Conservation (phyloP, 2,329 filamentous ascomycete species). For the Cercospora janseana region DNA sequence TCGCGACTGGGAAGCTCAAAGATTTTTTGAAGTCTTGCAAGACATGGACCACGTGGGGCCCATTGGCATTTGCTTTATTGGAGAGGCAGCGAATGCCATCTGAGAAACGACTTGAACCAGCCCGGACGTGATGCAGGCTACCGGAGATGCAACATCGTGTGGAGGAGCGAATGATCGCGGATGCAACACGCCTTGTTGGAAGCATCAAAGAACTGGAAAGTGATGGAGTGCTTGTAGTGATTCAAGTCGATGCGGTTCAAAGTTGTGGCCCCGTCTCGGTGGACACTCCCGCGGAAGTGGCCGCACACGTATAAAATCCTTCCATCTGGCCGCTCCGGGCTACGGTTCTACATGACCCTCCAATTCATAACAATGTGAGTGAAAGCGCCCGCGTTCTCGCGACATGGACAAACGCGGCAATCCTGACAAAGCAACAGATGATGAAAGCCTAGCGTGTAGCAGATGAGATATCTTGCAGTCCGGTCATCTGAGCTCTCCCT, state of each 20-base stretch:
- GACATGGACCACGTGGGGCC: not conserved
- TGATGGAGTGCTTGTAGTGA: not conserved
- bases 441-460: conserved; percentile 99
- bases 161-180: conserved; percentile 17
- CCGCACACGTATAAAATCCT: conserved; percentile 11
- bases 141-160: conserved; percentile 13
- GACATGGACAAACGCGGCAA: conserved; percentile 23
- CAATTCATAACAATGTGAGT: conserved; percentile 97
- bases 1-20: conserved; percentile 48
- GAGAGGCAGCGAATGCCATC: conserved; percentile 1
- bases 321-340: conserved; percentile 30
- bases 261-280: not conserved
- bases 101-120: not conserved
- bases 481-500: conserved; percentile 76
- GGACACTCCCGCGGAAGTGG: not conserved
- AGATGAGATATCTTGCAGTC: conserved; percentile 75
- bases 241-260: not conserved
- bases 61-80: not conserved
- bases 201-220: conserved; percentile 28
- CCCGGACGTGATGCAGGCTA: not conserved
- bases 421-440: conserved; percentile 63
- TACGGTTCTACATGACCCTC: conserved; percentile 77
- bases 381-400: not conserved
- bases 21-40: conserved; percentile 34
- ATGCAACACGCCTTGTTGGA: conserved; percentile 19